A percentile compares a stretch with the other conserved stretches of the same genome.
These are phyloP conservation scores for Penicillium bovifimosum DNA, from an alignment of 495 filamentous ascomycete species.

Conservation along the genomic window DNA sequence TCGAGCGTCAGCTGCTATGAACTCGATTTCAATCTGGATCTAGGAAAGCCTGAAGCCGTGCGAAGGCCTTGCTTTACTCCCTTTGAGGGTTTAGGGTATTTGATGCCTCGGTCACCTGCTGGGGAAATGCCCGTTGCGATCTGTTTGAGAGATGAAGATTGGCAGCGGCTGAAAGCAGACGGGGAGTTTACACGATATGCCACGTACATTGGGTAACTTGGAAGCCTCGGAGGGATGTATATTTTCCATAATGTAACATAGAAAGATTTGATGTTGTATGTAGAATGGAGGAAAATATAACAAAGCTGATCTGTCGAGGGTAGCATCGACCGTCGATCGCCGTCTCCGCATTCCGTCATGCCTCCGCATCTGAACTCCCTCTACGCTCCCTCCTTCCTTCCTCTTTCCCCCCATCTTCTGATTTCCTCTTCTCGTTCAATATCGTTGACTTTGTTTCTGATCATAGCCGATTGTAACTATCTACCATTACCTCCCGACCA, in stretches of 20 bases:
- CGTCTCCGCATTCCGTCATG: conserved; percentile 22
- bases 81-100: conserved; percentile 44
- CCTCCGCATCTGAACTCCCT: conserved; percentile 14
- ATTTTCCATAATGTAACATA: not conserved
- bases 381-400: no score
- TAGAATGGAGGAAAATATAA: not conserved
- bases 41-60: conserved; percentile 46
- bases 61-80: conserved; percentile 44
- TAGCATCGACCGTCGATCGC: conserved; percentile 3
- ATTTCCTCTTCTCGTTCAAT: not conserved
- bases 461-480: no score
- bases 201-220: conserved; percentile 28
- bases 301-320: not conserved
- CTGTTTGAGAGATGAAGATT: conserved; percentile 44
- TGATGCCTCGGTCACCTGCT: conserved; percentile 36
- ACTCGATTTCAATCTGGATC: conserved; percentile 44
- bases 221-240: not conserved
- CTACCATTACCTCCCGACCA: not conserved
- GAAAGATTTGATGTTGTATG: not conserved
- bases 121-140: conserved; percentile 39
- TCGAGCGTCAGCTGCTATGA: conserved; percentile 39
- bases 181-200: conserved; percentile 33
- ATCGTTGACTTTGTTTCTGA: not conserved
- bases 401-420: conserved; percentile 3
- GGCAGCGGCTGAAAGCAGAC: conserved; percentile 32